Evolutionary conservation across 2,329 filamentous ascomycete species (phyloP).

Genomic region (Aspergillus sp.): DNA sequence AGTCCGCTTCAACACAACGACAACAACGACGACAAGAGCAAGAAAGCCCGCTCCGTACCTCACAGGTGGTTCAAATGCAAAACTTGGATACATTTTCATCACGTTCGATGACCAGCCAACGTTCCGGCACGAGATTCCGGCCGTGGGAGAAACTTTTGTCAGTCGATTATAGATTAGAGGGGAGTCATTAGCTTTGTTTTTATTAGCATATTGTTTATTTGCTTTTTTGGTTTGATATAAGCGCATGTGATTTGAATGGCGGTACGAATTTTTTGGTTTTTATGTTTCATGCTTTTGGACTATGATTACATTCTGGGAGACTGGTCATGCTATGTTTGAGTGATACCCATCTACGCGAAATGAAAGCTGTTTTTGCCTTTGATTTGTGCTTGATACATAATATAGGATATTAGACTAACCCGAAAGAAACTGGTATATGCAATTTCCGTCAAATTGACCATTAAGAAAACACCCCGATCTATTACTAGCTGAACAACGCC

Average conservation of each 20-base stretch:
- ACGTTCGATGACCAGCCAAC: slow-evolving; percentile 10
- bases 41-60: slow-evolving; percentile 1
- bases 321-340: slow-evolving; percentile 5
- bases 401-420: neutral
- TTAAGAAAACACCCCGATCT: no score
- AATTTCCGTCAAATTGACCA: no score
- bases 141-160: slow-evolving; percentile 40
- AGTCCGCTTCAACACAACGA: no score
- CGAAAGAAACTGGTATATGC: no score
- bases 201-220: neutral
- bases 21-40: neutral
- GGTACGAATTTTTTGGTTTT: neutral
- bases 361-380: neutral
- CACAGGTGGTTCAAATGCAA: no score
- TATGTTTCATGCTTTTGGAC: neutral
- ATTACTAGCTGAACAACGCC: neutral
- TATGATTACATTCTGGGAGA: slow-evolving; percentile 3
- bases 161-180: slow-evolving; percentile 36
- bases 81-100: slow-evolving; percentile 8
- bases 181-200: slow-evolving; percentile 3
- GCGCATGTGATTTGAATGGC: neutral
- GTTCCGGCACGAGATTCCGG: slow-evolving; percentile 17
- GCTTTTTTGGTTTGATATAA: neutral
- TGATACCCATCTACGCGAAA: slow-evolving; percentile 15
- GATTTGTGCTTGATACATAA: neutral